These are phyloP conservation scores for Fusarium ambrosium DNA, from an alignment of 2,329 filamentous ascomycete species.

Conservation along the genomic window DNA sequence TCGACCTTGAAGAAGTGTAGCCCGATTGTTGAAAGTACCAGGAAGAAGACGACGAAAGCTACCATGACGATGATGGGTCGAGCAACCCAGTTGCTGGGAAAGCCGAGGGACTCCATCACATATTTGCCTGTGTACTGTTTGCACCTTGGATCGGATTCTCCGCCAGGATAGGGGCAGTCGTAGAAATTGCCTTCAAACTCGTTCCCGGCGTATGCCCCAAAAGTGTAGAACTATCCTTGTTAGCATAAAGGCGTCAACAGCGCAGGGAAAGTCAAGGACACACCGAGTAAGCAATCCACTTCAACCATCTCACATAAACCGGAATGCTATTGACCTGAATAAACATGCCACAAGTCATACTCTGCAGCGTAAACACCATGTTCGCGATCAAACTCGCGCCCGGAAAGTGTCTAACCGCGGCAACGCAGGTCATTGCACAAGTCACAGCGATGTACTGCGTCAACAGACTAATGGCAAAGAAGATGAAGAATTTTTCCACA, in stretches of 20 bases:
- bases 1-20: constrained; percentile 75
- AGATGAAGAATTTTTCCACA: constrained; percentile 76
- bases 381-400: constrained; percentile 81
- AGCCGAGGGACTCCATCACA: constrained; percentile 77
- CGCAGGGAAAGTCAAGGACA: constrained; percentile 31
- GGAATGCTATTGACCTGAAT: constrained; percentile 80
- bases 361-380: constrained; percentile 79
- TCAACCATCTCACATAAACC: constrained; percentile 83
- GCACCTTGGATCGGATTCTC: constrained; percentile 74
- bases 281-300: constrained; percentile 74
- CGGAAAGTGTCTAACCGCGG: constrained; percentile 75
- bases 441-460: constrained; percentile 82
- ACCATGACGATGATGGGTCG: constrained; percentile 74
- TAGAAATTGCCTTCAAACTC: constrained; percentile 82
- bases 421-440: constrained; percentile 77
- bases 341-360: constrained; percentile 82
- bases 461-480: constrained; percentile 76
- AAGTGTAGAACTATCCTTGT: constrained; percentile 71
- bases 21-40: constrained; percentile 70
- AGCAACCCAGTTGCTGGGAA: constrained; percentile 76
- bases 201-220: constrained; percentile 78
- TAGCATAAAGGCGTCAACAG: constrained; percentile 22
- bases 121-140: constrained; percentile 77
- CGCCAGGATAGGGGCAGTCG: constrained; percentile 75
- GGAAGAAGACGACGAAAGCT: constrained; percentile 74